Evolutionary conservation across 371 early-diverging fungal species (phyloP).

Genomic region (Actinomortierella ambigua): DNA sequence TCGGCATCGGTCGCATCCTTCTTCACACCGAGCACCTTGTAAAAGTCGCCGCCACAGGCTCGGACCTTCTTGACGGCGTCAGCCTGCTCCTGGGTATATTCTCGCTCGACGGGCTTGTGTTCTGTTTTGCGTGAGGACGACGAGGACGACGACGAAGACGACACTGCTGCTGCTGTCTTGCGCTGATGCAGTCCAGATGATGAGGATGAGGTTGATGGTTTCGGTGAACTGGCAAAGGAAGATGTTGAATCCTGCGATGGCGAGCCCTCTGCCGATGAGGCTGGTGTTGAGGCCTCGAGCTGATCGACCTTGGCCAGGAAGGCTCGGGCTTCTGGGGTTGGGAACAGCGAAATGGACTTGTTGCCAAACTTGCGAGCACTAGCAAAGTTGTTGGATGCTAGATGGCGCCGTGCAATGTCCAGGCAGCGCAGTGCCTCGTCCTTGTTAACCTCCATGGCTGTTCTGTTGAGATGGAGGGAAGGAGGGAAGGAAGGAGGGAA

Average conservation of each 20-base stretch:
- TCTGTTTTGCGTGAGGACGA: conserved; percentile 30
- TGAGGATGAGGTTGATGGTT: conserved; percentile 8
- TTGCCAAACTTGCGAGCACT: conserved; percentile 81
- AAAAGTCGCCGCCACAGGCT: conserved; percentile 82
- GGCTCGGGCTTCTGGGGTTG: conserved; percentile 67
- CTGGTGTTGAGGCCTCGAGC: conserved; percentile 26
- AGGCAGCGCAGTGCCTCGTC: conserved; percentile 88
- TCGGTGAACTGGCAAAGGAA: neutral
- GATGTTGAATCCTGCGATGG: conserved; percentile 4
- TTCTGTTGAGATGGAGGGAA: neutral
- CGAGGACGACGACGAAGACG: conserved; percentile 20
- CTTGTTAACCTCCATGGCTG: conserved; percentile 82
- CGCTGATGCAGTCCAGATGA: neutral
- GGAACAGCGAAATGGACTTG: conserved; percentile 81
- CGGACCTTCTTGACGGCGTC: conserved; percentile 80
- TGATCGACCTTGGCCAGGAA: conserved; percentile 58
- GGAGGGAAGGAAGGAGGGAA: neutral
- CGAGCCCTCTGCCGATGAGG: conserved; percentile 19
- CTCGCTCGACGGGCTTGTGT: conserved; percentile 51
- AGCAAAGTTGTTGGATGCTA: conserved; percentile 61
- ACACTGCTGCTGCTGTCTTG: conserved; percentile 3
- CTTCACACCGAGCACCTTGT: conserved; percentile 86
- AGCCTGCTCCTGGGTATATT: conserved; percentile 82
- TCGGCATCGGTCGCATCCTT: conserved; percentile 84
- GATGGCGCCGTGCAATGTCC: conserved; percentile 74